Evolutionary conservation across 352 stramenopile genomes (phyloP).

Genomic region (Peronospora destructor): DNA sequence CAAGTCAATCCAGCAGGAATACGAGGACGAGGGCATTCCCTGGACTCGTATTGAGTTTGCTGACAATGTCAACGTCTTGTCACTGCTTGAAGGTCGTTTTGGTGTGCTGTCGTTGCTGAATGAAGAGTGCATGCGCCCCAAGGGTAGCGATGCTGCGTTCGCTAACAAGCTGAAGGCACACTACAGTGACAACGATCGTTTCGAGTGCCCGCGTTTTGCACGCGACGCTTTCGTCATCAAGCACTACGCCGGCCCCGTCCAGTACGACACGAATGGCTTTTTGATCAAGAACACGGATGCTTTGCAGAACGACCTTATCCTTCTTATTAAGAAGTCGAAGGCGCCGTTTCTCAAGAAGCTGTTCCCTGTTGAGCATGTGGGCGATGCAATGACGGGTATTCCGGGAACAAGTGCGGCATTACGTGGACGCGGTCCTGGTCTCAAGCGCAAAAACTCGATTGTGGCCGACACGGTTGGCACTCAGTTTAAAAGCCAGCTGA

Average conservation of each 20-base stretch:
- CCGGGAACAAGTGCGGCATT: slow-evolving; percentile 20
- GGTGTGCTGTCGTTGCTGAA: slow-evolving; percentile 91
- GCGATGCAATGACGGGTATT: slow-evolving; percentile 40
- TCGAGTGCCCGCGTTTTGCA: slow-evolving; percentile 76
- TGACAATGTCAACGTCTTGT: slow-evolving; percentile 89
- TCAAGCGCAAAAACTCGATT: slow-evolving; percentile 80
- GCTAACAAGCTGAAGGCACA: slow-evolving; percentile 85
- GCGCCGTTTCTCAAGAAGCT: slow-evolving; percentile 71
- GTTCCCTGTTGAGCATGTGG: slow-evolving; percentile 64
- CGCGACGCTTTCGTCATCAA: slow-evolving; percentile 90
- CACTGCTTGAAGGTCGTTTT: slow-evolving; percentile 82
- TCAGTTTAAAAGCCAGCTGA: slow-evolving; percentile 93
- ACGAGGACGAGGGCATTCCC: slow-evolving; percentile 92
- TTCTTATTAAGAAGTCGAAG: slow-evolving; percentile 62
- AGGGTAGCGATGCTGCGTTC: slow-evolving; percentile 81
- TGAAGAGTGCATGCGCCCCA: slow-evolving; percentile 88
- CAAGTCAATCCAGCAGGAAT: slow-evolving; percentile 92
- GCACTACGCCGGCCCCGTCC: slow-evolving; percentile 94
- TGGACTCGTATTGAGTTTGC: slow-evolving; percentile 88
- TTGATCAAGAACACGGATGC: slow-evolving; percentile 97
- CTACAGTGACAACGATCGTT: slow-evolving; percentile 85
- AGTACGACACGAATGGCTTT: slow-evolving; percentile 91
- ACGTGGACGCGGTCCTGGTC: slow-evolving; percentile 21
- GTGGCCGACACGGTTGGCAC: slow-evolving; percentile 75
- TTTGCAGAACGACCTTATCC: slow-evolving; percentile 89